Percentiles rank a stretch among this genome's conserved stretches.
phyloP scores from a whole-genome alignment of 1,284 basidiomycete species.

The Tilletia indica region DNA sequence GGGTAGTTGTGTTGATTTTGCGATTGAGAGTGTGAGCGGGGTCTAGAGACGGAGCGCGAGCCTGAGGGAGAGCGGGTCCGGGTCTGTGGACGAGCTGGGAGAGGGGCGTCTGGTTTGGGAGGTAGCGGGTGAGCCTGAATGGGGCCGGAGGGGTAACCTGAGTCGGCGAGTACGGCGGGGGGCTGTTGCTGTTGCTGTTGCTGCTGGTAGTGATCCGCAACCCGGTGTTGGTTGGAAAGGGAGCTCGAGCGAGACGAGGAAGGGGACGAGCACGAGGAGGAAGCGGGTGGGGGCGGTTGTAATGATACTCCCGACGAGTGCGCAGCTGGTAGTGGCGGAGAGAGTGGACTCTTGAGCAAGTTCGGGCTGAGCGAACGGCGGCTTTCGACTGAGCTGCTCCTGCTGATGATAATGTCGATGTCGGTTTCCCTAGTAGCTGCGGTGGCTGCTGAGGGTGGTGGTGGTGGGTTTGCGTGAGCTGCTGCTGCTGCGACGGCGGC shows the following conservation, averaged over 20 bases:
- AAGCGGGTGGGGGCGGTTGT: not conserved
- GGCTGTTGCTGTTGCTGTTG: not conserved
- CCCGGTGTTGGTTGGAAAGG: too few relatives aligned
- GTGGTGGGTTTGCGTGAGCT: slow-evolving; percentile 10
- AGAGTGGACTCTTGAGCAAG: not conserved
- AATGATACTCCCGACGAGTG: not conserved
- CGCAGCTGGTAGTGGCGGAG: not conserved
- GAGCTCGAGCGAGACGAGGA: not conserved
- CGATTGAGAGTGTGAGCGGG: not conserved
- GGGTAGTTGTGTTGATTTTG: not conserved
- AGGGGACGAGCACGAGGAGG: not conserved
- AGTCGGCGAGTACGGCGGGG: not conserved
- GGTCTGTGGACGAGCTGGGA: not conserved
- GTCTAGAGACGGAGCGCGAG: not conserved
- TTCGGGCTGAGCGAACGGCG: not conserved
- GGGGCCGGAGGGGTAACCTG: not conserved
- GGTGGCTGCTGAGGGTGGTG: not conserved
- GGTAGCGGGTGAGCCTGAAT: not conserved
- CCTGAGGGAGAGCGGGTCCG: not conserved
- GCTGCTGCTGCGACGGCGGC: slow-evolving; percentile 11
- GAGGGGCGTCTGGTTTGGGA: not conserved
- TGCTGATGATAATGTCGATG: not conserved
- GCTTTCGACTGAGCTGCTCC: too few relatives aligned
- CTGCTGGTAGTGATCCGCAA: not conserved
- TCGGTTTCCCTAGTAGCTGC: not conserved